Base-by-base conservation (phyloP, 140 eudicot genomes). In the Flaveria floridana region DNA sequence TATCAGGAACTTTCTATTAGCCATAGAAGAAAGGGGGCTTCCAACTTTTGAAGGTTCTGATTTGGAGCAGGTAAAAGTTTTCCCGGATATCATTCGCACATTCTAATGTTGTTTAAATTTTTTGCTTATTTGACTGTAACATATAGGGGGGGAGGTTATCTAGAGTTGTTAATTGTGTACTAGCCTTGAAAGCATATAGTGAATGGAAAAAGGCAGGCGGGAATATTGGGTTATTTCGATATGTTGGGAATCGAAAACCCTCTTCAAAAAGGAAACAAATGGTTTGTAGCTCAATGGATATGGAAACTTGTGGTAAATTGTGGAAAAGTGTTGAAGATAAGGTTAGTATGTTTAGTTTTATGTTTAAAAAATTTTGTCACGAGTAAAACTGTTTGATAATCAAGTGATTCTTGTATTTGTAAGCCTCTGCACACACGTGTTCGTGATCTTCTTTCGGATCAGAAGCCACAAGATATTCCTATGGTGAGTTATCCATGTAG, bases 381-480 rank as follows among this genome's bases (percentile, higher is more conserved):
- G 57, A 68, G 70, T 70, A 52, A 65, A 82, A 52, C 71, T 28
- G 63, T 82, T 14, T 28, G 81, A 72, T n/a, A 28, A 25, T 70
- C 65, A 37, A 37, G 73, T 68, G 37, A 21, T 78, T 56, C 25
- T 53, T 82, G 71, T 78, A 77, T 83, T 84, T 77, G 83, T 68
- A 62, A 74, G 63, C 77, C 89, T 46, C 55, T 66, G 56, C 84
- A 87, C n/a, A 51, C 75, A 63, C 84, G 81, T 74, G 82, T 84
- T 65, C 95, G 86, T 18, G 82, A 82, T 42, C 81, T 90, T 78
- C 88, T 90, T 68, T 30, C 63, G 59, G 86, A 79, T 78, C 86
- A 86, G 73, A 86, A 75, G 75, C 88, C 58, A 76, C 88, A 84
- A 78, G 91, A 90, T 64, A 66, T 87, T 77, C 95, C 95, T 44